Conservation (phyloP, 345 rosid genomes). For the sweet orange (Citrus sinensis) region DNA sequence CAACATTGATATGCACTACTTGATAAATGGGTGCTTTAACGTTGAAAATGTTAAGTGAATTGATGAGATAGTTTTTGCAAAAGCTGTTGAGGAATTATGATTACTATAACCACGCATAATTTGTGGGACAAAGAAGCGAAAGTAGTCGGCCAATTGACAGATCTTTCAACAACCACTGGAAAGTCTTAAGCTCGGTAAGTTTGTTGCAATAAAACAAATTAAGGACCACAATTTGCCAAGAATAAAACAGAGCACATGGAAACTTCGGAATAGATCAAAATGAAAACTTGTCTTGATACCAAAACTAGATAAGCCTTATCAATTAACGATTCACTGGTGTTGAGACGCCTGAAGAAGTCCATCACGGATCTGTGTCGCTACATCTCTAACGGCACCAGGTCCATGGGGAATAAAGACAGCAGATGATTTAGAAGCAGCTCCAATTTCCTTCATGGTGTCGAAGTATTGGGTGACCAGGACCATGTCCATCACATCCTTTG, state of each 20-base stretch:
- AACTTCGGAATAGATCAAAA: not conserved
- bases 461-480: slow-evolving; percentile 36
- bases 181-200: not conserved
- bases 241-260: not conserved
- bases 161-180: not conserved
- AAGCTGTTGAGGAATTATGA: not conserved
- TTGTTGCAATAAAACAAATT: not conserved
- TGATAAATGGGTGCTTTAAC: not conserved
- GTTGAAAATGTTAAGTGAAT: not conserved
- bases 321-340: slow-evolving; percentile 9
- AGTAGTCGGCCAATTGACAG: not conserved
- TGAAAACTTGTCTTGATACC: not conserved
- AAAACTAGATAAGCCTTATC: not conserved
- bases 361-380: slow-evolving; percentile 38
- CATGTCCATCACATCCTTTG: slow-evolving; percentile 46
- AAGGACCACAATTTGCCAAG: not conserved
- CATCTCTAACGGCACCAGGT: slow-evolving; percentile 39
- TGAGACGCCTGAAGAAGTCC: slow-evolving; percentile 34
- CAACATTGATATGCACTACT: not conserved
- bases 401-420: slow-evolving; percentile 41
- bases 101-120: not conserved
- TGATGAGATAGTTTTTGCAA: not conserved
- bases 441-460: slow-evolving; percentile 39
- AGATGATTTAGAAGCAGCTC: slow-evolving; percentile 34
- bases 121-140: not conserved